These are phyloP conservation scores for Rhynchosporium graminicola DNA, from an alignment of 2,329 filamentous ascomycete genomes.

Conservation along the genomic window DNA sequence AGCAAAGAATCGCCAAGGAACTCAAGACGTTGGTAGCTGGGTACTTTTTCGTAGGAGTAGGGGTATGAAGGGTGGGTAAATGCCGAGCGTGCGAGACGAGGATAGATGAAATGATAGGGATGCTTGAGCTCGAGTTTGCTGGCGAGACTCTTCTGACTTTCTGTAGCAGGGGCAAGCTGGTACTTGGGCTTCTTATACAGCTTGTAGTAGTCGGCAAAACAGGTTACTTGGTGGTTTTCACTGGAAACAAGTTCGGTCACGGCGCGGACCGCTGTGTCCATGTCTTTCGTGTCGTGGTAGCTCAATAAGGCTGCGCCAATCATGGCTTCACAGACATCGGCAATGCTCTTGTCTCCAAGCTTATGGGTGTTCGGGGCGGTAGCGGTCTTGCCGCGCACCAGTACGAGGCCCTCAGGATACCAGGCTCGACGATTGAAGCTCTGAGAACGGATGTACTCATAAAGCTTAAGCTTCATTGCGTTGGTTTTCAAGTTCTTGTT, in stretches of 20 bases:
- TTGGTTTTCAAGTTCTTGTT: slow-evolving; percentile 86
- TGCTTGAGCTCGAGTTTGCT: slow-evolving; percentile 59
- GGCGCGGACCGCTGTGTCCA: slow-evolving; percentile 61
- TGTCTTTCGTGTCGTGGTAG: slow-evolving; percentile 42
- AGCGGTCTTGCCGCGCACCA: slow-evolving; percentile 72
- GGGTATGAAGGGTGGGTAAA: slow-evolving; percentile 88
- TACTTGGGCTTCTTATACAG: slow-evolving; percentile 71
- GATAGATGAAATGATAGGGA: slow-evolving; percentile 69
- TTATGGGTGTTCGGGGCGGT: slow-evolving; percentile 58
- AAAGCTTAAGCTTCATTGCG: slow-evolving; percentile 65
- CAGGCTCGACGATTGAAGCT: slow-evolving; percentile 75
- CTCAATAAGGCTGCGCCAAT: slow-evolving; percentile 80
- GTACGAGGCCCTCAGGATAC: slow-evolving; percentile 80
- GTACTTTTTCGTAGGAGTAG: slow-evolving; percentile 72
- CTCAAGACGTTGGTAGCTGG: slow-evolving; percentile 87
- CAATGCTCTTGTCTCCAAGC: slow-evolving; percentile 85
- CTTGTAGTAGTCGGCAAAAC: slow-evolving; percentile 72
- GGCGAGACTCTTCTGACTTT: slow-evolving; percentile 68
- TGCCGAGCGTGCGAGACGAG: slow-evolving; percentile 76
- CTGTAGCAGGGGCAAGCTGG: slow-evolving; percentile 62
- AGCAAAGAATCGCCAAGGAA: slow-evolving; percentile 89
- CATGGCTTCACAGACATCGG: slow-evolving; percentile 91
- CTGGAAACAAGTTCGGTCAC: slow-evolving; percentile 71
- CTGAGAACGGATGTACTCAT: slow-evolving; percentile 80
- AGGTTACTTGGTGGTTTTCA: slow-evolving; percentile 66